Evolutionary conservation across 495 filamentous ascomycete species (phyloP), one percentile per base, ranked within the genome.

Genomic region (Neurospora sp.): DNA sequence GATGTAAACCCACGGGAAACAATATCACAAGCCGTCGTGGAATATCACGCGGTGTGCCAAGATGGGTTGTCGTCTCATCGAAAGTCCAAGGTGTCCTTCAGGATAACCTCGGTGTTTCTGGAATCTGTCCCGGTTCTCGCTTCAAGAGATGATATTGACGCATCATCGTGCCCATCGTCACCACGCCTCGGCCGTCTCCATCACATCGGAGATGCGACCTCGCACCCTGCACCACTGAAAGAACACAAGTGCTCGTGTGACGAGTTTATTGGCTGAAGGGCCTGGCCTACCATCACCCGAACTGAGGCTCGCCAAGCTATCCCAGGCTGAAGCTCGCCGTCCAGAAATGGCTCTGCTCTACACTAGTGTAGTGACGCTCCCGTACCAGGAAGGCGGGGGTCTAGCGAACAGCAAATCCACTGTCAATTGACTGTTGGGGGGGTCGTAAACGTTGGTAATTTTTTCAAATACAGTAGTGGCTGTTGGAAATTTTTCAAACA

Each of bases 301-400:
- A 73, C 71, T 71, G 71, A 74, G 53, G 53, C 53, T 65, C 27
- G 70, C 38, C 71, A 71, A 72, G 68, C 70, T 35, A 69, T 39
- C 68, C 42, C 18, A 40, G 68, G 39, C 35, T 39, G 70, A 68
- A 74, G 48, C 69, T 71, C 39, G 71, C 70, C 59, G 70, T 68
- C 72, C 68, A 69, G 71, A 73, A 80, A 76, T 75, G 71, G 76
- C 53, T 61, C 53, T 61, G 53, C 27, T 61, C 53, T 37, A n/a
- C n/a, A n/a, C n/a, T n/a, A 35, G 3, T 35, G 31, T 74, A 71
- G 42, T 22, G 44, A 71, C 69, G 20, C 68, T 72, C 59, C n/a
- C n/a, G n/a, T n/a, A n/a, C n/a, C n/a, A n/a, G n/a, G n/a, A n/a
- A n/a, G n/a, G n/a, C n/a, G n/a, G n/a, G n/a, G n/a, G n/a, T n/a